Evolutionary conservation across 495 filamentous ascomycete species (phyloP), one percentile per base, ranked within the genome.

Genomic region (Penicillium taxi): DNA sequence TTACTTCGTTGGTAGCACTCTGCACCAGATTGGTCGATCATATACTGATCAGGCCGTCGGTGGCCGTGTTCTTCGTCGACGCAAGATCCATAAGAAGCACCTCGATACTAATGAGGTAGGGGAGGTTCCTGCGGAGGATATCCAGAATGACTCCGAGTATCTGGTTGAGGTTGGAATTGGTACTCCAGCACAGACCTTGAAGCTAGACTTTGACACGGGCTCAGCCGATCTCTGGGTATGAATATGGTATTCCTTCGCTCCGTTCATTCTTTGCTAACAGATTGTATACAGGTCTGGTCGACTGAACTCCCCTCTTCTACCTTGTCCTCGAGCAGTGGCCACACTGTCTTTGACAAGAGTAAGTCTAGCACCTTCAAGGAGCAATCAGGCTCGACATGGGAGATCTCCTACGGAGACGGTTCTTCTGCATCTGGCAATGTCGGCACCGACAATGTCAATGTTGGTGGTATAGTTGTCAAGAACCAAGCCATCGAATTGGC

Each of bases 211-310:
- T 45, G 83, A 90, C 58, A 86, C 83, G 19, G 84, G 81, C 8
- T 84, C 80, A 28, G 68, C 79, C 5, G 83, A 87, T 69, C 67
- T 86, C 25, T 90, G 82, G 84, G 82, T 89, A 68, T 41, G 70
- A 48, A 13, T 15, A 33, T 20, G 11, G 8, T 13, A n/a, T 22
- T 22, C 8, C 1, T 6, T 32, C 2, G 5, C 11, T 22, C 19
- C 9, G 16, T 33, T 15, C 2, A 19, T 19, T 11, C 31, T 19
- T 21, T 13, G 31, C 17, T 33, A 32, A 8, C 19, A 25, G 32
- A 25, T 35, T 16, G 15, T 9, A 12, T 21, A 1, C 27, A 81
- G 78, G 66, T 82, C 23, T 81, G 77, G 66, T 84, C 80, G 23
- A 77, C 66, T 11, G 61, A 71, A 12, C 59, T 83, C 21, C 61